Evolutionary conservation across 1,139 yeast species (phyloP), one percentile per base, ranked within the genome.

Genomic region (Lodderomyces theae): DNA sequence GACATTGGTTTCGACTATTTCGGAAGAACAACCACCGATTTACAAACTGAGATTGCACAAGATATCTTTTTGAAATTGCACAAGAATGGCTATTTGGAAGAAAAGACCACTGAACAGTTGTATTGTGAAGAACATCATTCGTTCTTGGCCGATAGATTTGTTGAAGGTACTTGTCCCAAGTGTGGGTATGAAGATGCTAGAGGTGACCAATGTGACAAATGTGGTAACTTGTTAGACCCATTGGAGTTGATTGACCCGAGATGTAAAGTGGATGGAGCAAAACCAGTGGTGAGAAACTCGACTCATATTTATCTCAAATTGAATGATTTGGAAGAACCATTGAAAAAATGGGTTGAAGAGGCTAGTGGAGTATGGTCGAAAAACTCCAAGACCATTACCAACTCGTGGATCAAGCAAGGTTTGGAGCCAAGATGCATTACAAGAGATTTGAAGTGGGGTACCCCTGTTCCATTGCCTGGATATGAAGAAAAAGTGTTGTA

Each of bases 201-300:
- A 63, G 99, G 99, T 53, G 99, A 92, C 63, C 99, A 92, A 71
- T 92, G 99, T 77, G 99, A 92, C 64, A 85, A 84, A 56, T 92
- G 99, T 73, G 99, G 98, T 48, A 68, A 72, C 45, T 74, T 92
- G 50, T 74, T 94, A 53, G 88, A 90, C 60, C 96, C 98, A 38
- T 84, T 89, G 59, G 97, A 92, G 63, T 79, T 92, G 59, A 83
- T 90, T 51, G 76, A 89, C 47, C 98, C 99, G 42, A 85, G 96
- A 56, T 92, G 98, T 79, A 92, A 94, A 68, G 66, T 94, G 46
- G 98, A 94, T 60, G 79, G 80, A 52, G 77, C 88, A 31, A 72
- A 82, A 10, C 98, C 98, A 18, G 77, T 80, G 42, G 83, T 86
- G 43, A 82, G 79, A 54, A 79, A 83, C 43, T 86, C 97, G 12